Evolutionary conservation across 2,329 filamentous ascomycete genomes (phyloP).

Genomic region (Ambrosiella cleistominuta): DNA sequence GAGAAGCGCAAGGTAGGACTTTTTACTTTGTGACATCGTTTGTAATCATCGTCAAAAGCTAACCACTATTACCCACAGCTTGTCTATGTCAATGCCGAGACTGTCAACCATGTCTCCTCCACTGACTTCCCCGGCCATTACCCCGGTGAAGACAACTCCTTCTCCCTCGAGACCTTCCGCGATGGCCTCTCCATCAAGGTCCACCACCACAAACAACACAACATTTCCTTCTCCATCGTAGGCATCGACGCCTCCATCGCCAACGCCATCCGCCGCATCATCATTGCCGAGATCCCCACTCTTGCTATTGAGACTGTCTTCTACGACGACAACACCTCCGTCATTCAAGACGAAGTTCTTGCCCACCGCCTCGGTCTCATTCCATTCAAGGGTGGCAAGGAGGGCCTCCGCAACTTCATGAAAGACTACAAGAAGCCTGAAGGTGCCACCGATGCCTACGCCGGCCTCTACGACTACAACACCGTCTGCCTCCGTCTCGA

Average conservation of each 20-base stretch:
- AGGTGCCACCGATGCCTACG: conserved; percentile 41
- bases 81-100: conserved; percentile 76
- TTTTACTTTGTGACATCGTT: not conserved
- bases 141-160: conserved; percentile 71
- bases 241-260: conserved; percentile 84
- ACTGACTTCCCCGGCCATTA: conserved; percentile 87
- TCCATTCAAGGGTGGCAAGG: conserved; percentile 63
- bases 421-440: conserved; percentile 61
- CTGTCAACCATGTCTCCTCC: conserved; percentile 71
- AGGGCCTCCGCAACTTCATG: conserved; percentile 61
- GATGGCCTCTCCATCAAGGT: conserved; percentile 58
- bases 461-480: conserved; percentile 60
- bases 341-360: conserved; percentile 95
- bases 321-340: conserved; percentile 89
- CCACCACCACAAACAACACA: conserved; percentile 61
- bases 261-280: conserved; percentile 92
- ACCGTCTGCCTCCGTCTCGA: conserved; percentile 65
- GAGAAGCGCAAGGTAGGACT: conserved; percentile 40
- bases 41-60: not conserved
- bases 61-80: conserved; percentile 32
- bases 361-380: conserved; percentile 79
- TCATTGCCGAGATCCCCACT: conserved; percentile 85
- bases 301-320: conserved; percentile 89
- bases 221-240: conserved; percentile 78
- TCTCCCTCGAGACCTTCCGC: conserved; percentile 57